Base-by-base conservation (phyloP, 2,329 filamentous ascomycete genomes). In the Pseudocercospora fuligena region DNA sequence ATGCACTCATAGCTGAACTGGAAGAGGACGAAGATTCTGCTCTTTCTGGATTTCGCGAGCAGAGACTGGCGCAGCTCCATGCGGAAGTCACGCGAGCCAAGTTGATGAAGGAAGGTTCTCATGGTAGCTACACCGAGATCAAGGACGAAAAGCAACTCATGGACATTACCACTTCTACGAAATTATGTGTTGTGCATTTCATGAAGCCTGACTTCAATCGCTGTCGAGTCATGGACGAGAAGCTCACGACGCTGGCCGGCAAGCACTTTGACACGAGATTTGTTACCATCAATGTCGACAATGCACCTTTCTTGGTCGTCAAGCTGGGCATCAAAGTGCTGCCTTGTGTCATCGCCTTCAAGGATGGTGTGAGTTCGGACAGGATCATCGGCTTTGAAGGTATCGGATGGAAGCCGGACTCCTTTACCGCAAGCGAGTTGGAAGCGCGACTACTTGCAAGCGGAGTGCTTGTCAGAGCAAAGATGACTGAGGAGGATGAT, bases 181-280 rank as follows among this genome's bases (percentile, higher is more conserved):
- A 86, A 66, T 78, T 84, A 27, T 88, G 85, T 71, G 81, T 89
- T 1, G 84, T 89, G 25, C 88, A 90, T 74, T 90, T 90, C 76
- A 87, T 85, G 75, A 88, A 89, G 73, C 82, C 86, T 2, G 88
- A 89, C 73, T 90, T 90, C 76, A 82, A 84, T 21, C 84, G 87
- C 63, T 90, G 88, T 77, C 78, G 80, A 11, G 83, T 87, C 63
- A 90, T 90, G 88, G 87, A 89, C 74, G 80, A 80, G 58, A 86
- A 87, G 75, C 80, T 89, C 11, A 80, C 83, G 58, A 78, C 83
- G 74, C 77, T 88, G 47, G 85, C 86, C 0, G 80, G 81, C 19
- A 85, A 85, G 66, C 86, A 88, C 73, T 86, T 86, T 68, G 86
- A 88, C 71, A 87, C 86, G 2, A 79, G 86, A 19, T 85, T 88